Evolutionary conservation across 1,284 basidiomycete species (phyloP), one percentile per base, ranked within the genome.

Genomic region (Irpex sp.): DNA sequence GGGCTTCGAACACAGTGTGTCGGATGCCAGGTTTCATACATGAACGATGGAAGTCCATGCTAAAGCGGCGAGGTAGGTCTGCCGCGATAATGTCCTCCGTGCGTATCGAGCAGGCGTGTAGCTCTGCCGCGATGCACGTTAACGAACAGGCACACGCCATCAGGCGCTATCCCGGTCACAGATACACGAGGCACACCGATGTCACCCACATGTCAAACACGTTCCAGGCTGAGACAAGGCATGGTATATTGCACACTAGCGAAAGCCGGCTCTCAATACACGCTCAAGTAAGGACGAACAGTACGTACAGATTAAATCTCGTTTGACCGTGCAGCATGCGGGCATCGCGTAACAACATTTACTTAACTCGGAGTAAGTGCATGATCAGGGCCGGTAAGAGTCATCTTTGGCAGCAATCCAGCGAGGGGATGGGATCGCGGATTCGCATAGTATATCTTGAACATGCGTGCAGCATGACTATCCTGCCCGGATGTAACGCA

Each of bases 381-480:
- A 11, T n/a, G 13, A 48, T 71, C 68, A 9, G 72, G 72, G 3
- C 70, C 70, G 13, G 64, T 59, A 4, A 73, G 61, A 11, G 57
- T 69, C 55, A 65, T 57, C 60, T 63, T 66, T 2, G 64, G 61
- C 7, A 69, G 52, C 26, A 62, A 26, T 9, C 64, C 71, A 38
- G 69, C 71, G 5, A 67, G 57, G 9, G 31, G 52, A 51, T 73
- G 72, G 4, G 64, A 60, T 13, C 68, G 64, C 3, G 71, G 69
- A 49, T 72, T 64, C 49, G 66, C 62, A 65, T 64, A 64, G 52
- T 69, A 71, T 57, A 57, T 52, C 64, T 66, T 62, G 63, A 70
- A 67, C 62, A 58, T 63, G 65, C 71, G 51, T 55, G 64, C 55
- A n/a, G 63, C 63, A 58, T 64, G 17, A 61, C 71, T 71, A 5